Percentiles rank a stretch among this genome's conserved stretches.
phyloP scores from a whole-genome alignment of 2,329 filamentous ascomycete species.

The Thielaviopsis populi region DNA sequence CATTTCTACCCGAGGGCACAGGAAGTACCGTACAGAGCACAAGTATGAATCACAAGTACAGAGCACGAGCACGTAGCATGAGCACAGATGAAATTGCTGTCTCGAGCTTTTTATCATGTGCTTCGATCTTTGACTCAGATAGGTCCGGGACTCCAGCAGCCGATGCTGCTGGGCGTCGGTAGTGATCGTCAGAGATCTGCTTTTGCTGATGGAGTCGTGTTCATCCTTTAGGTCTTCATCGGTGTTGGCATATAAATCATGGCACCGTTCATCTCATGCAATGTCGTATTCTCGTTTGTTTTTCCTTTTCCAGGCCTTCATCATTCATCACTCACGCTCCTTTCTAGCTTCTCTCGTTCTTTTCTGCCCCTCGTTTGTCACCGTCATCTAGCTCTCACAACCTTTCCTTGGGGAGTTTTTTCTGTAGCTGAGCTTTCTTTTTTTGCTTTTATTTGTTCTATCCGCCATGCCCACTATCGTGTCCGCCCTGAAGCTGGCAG shows the following conservation, averaged over 20 bases:
- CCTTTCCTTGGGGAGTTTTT: background rate
- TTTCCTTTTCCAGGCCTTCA: background rate
- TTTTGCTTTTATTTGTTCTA: background rate
- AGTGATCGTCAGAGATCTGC: background rate
- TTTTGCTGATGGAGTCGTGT: background rate
- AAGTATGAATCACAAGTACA: no score
- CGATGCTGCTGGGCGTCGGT: background rate
- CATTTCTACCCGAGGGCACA: background rate
- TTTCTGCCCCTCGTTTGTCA: background rate
- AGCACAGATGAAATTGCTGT: background rate
- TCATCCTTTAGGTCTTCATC: background rate
- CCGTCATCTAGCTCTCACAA: background rate
- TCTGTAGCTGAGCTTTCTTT: background rate
- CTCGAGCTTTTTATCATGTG: background rate
- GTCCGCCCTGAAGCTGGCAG: conserved; percentile 5
- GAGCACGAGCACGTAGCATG: background rate
- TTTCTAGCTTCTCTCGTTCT: background rate
- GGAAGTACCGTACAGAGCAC: background rate
- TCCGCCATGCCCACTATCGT: conserved; percentile 6
- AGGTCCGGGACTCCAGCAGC: background rate
- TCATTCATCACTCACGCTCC: background rate
- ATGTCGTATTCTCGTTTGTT: background rate
- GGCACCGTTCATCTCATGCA: background rate
- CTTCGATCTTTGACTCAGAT: background rate
- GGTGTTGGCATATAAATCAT: background rate